phyloP scores from a whole-genome alignment of 2,329 filamentous ascomycete genomes.

The Hypoxylon sp. region DNA sequence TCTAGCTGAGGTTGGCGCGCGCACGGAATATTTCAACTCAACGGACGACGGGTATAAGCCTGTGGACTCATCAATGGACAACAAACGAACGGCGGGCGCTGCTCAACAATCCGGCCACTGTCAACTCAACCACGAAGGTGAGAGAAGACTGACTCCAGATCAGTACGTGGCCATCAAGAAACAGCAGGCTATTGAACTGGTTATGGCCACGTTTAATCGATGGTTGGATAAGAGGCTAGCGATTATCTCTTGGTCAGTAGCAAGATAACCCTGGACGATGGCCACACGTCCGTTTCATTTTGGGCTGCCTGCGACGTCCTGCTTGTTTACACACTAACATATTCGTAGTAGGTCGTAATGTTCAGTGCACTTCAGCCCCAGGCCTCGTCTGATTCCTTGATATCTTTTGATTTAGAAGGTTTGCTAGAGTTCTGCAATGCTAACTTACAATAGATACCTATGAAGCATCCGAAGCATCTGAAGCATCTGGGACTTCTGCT shows the following conservation, averaged over 20 bases:
- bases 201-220: slow-evolving; percentile 47
- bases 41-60: slow-evolving; percentile 36
- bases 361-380: background rate
- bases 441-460: slow-evolving; percentile 40
- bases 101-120: slow-evolving; percentile 43
- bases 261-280: background rate
- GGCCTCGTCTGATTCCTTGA: background rate
- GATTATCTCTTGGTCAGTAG: slow-evolving; percentile 45
- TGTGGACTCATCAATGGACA: slow-evolving; percentile 46
- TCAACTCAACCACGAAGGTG: slow-evolving; percentile 39
- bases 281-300: background rate
- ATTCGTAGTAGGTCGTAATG: slow-evolving; percentile 27
- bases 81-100: slow-evolving; percentile 43
- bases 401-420: background rate
- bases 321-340: slow-evolving; percentile 16
- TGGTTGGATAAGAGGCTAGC: slow-evolving; percentile 49
- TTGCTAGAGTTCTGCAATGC: background rate
- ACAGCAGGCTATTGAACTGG: slow-evolving; percentile 42
- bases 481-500: slow-evolving; percentile 39
- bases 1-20: slow-evolving; percentile 35
- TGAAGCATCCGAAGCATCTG: slow-evolving; percentile 41
- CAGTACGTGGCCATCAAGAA: slow-evolving; percentile 48
- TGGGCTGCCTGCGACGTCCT: background rate
- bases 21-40: slow-evolving; percentile 39
- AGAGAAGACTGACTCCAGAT: slow-evolving; percentile 44